A percentile compares a stretch with the other conserved stretches of the same genome.
Evolutionary conservation across 1,284 basidiomycete genomes (phyloP).

Genomic region (Coniferiporia weirii): DNA sequence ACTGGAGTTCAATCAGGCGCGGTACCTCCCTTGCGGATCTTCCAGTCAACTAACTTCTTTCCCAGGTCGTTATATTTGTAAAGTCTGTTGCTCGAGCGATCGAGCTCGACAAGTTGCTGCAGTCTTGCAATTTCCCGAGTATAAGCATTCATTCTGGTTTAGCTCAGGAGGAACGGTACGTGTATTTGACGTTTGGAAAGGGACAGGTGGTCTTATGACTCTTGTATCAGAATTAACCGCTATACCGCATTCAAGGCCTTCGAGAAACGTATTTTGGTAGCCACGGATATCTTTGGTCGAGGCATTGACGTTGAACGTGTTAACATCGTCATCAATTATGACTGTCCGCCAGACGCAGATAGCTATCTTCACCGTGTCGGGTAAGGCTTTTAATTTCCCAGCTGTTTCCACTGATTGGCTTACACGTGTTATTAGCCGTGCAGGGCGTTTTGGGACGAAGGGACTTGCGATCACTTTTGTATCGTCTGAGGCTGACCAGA

Average conservation of each 20-base stretch:
- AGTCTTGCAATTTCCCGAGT: constrained; percentile 98
- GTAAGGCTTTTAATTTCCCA: constrained; percentile 35
- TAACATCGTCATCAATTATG: constrained; percentile 95
- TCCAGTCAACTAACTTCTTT: constrained; percentile 6
- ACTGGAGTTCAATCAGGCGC: constrained; percentile 96
- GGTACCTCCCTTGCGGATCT: constrained; percentile 18
- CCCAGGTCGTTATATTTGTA: constrained; percentile 96
- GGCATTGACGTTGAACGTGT: constrained; percentile 98
- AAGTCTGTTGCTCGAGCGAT: constrained; percentile 97
- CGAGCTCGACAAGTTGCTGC: constrained; percentile 92
- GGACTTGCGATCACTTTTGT: constrained; percentile 99
- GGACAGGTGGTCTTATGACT: constrained; percentile 12
- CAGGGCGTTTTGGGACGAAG: constrained; percentile 98
- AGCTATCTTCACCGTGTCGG: constrained; percentile 98
- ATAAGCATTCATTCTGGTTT: constrained; percentile 97
- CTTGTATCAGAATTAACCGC: constrained; percentile 71
- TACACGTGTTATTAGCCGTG: constrained; percentile 54
- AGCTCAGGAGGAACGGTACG: constrained; percentile 91
- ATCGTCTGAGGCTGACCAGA: constrained; percentile 85
- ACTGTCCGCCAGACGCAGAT: constrained; percentile 95
- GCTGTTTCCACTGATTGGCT: background rate
- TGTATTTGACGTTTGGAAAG: constrained; percentile 19
- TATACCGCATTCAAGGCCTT: constrained; percentile 99
- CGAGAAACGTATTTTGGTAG: constrained; percentile 98
- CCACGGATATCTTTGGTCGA: constrained; percentile 95